Evolutionary conservation across 2,329 filamentous ascomycete species (phyloP), one percentile per base, ranked within the genome.

Genomic region (Drechmeria coniospora): DNA sequence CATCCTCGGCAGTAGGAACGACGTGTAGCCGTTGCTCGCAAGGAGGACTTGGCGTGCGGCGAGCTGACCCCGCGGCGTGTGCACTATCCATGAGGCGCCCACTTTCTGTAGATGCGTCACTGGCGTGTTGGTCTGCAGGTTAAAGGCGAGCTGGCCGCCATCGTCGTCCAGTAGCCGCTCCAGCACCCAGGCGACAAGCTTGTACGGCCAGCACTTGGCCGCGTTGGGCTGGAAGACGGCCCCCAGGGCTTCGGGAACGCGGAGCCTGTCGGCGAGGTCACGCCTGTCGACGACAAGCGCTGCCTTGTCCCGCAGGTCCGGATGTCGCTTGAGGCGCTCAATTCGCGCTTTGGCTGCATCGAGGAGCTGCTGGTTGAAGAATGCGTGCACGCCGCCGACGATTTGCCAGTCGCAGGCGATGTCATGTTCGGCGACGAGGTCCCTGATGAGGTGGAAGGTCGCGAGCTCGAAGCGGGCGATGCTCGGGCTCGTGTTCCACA

Each of bases 1-100:
- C 39, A 87, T 76, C 19, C 57, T 46, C 0, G 80, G 80, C 2
- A 87, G 55, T 4, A 93, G 61, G 34, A 74, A 65, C 1, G 80
- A 81, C 0, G 82, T 86, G 50, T 92, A 92, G 4, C 62, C 86
- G 45, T 93, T 93, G 1, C 79, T 87, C 4, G 81, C 78, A 11
- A 92, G 64, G 12, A 93, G 62, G 13, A 92, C 68, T 19, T 68
- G 63, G 9, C 57, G 54, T 1, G 82, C 62, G 0, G 47, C 47
- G 30, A 92, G 63, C 23, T 53, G 57, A n/a, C 83, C 84, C 14
- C 82, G 70, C 0, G 61, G 51, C 1, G 83, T 92, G 25, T 72
- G 57, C 1, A 83, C 55, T 1, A 61, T 59, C 71, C 79, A 86
- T 3, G 45, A 44, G 8, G 32, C 36, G 1, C 33, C 42, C 16